phyloP scores from a whole-genome alignment of 2,329 filamentous ascomycete species.

The Colletotrichum sp. region DNA sequence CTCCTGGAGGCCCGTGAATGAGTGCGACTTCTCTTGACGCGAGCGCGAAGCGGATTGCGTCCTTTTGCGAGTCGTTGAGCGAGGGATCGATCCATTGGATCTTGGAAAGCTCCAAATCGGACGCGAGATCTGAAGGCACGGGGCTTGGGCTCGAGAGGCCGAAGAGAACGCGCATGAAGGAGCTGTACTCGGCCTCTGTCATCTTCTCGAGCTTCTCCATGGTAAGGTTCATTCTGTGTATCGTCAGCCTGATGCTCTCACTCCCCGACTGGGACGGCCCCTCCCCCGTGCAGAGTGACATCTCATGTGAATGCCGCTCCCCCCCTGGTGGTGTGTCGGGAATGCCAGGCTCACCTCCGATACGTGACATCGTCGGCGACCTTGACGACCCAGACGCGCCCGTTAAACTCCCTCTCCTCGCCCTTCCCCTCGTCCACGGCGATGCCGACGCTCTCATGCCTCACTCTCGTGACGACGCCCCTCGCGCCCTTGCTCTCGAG shows the following conservation, averaged over 20 bases:
- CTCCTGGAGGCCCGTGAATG: conserved; percentile 92
- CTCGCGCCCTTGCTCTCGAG: conserved; percentile 71
- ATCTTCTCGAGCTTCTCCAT: conserved; percentile 67
- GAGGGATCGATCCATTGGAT: conserved; percentile 67
- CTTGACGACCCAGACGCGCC: conserved; percentile 69
- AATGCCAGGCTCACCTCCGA: conserved; percentile 45
- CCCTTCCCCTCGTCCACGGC: conserved; percentile 72
- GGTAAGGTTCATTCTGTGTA: conserved; percentile 62
- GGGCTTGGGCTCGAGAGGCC: conserved; percentile 60
- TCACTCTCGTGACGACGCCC: conserved; percentile 73
- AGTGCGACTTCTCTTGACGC: conserved; percentile 82
- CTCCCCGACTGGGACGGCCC: background rate
- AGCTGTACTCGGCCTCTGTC: conserved; percentile 61
- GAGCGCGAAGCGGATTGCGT: conserved; percentile 81
- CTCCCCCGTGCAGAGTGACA: background rate
- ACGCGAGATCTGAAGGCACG: conserved; percentile 44
- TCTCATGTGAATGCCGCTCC: background rate
- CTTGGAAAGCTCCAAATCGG: conserved; percentile 46
- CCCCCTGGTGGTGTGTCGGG: background rate
- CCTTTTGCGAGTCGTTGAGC: conserved; percentile 71
- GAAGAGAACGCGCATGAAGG: conserved; percentile 67
- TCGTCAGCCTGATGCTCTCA: background rate
- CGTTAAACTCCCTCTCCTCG: conserved; percentile 46
- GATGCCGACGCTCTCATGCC: conserved; percentile 64
- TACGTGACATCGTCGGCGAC: conserved; percentile 73